Evolutionary conservation across 257 asterid genomes (phyloP).

Genomic region (Forsythia viridissima): DNA sequence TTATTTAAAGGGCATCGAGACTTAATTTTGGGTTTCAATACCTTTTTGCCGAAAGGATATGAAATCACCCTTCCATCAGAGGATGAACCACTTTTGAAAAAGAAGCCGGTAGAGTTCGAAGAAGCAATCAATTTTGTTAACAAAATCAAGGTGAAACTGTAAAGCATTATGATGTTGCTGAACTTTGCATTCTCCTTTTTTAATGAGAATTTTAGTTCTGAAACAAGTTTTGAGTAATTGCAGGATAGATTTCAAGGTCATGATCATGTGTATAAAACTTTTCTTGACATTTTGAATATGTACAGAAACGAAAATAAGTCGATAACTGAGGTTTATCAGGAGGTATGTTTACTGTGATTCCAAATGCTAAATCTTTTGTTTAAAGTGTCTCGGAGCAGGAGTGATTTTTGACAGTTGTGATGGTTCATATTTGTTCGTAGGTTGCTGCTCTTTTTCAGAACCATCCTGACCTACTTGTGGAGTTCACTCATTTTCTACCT

Average conservation of each 20-base stretch:
- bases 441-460: conserved; percentile 79
- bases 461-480: conserved; percentile 88
- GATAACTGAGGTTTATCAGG: conserved; percentile 74
- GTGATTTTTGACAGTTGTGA: conserved; percentile 20
- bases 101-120: conserved; percentile 70
- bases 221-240: conserved; percentile 33
- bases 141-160: conserved; percentile 74
- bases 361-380: conserved; percentile 19
- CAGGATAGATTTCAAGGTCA: conserved; percentile 93
- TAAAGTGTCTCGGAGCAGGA: conserved; percentile 1
- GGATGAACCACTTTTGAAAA: conserved; percentile 58
- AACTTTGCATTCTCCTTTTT: conserved; percentile 14
- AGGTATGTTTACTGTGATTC: conserved; percentile 49
- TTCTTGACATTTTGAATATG: conserved; percentile 87
- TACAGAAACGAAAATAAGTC: conserved; percentile 74
- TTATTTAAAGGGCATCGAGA: conserved; percentile 74
- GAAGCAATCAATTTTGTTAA: conserved; percentile 83
- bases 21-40: conserved; percentile 92
- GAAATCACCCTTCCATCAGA: conserved; percentile 69
- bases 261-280: conserved; percentile 78
- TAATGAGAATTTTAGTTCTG: conserved; percentile 23
- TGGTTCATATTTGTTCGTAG: conserved; percentile 45
- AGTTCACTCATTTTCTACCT: conserved; percentile 91
- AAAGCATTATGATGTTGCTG: conserved; percentile 21
- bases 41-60: conserved; percentile 85